phyloP scores from a whole-genome alignment of 225 moss, liverwort and hornwort species.

The Climacium dendroides region DNA sequence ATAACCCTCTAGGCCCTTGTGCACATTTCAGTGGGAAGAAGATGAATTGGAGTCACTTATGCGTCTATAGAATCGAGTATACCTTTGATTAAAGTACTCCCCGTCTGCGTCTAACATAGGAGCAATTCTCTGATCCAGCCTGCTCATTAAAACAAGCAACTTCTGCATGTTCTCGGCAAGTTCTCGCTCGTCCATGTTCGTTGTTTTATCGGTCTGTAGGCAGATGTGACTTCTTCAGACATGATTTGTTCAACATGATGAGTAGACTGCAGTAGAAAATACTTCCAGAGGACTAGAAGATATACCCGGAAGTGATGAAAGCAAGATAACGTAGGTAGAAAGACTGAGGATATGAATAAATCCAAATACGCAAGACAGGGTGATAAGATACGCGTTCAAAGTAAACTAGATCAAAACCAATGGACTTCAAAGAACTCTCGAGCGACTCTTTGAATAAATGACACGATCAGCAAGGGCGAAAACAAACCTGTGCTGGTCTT shows the following conservation, averaged over 20 bases:
- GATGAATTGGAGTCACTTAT: neutral
- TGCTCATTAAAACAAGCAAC: conserved; percentile 68
- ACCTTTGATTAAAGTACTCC: conserved; percentile 74
- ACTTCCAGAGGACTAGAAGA: neutral
- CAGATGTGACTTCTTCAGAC: neutral
- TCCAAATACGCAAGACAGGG: neutral
- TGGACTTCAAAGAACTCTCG: neutral
- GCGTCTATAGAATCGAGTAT: neutral
- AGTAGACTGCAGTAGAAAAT: neutral
- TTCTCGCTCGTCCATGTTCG: conserved; percentile 55
- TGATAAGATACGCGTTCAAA: neutral
- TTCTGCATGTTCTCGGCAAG: conserved; percentile 75
- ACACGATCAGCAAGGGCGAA: neutral
- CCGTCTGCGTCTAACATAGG: conserved; percentile 92
- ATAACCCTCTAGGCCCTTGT: neutral
- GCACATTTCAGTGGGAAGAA: neutral
- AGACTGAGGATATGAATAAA: neutral
- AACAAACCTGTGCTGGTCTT: conserved; percentile 52
- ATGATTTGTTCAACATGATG: neutral
- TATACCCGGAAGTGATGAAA: neutral
- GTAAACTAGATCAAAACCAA: neutral
- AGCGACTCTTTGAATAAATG: neutral
- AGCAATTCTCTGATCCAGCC: conserved; percentile 79
- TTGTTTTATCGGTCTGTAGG: conserved; percentile 47
- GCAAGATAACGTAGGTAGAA: neutral